Percentiles rank a stretch among this genome's conserved stretches.
phyloP scores from a whole-genome alignment of 139 green algal genomes.

The Choricystis sp. region DNA sequence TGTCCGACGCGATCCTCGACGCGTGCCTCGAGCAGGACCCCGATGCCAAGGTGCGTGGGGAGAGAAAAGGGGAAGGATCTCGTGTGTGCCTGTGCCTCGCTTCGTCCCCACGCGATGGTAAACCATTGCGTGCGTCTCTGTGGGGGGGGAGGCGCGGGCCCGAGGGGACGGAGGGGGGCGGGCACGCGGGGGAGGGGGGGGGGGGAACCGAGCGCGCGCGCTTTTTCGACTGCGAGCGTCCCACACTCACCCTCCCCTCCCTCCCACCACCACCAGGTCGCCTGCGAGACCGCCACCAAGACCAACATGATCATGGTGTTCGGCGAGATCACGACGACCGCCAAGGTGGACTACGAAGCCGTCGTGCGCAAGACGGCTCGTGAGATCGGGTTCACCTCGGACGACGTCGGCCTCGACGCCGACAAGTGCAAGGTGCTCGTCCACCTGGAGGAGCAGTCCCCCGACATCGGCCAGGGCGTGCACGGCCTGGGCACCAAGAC shows the following conservation, averaged over 20 bases:
- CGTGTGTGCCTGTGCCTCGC: too few relatives aligned
- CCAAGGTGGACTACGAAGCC: slow-evolving; percentile 97
- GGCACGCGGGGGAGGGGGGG: too few relatives aligned
- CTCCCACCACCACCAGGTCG: slow-evolving; percentile 34
- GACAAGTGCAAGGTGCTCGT: slow-evolving; percentile 97
- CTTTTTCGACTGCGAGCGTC: too few relatives aligned
- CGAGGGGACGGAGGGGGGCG: too few relatives aligned
- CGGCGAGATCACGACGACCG: slow-evolving; percentile 98
- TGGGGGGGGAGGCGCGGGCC: too few relatives aligned
- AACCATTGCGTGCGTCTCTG: too few relatives aligned
- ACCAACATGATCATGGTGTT: slow-evolving; percentile 99
- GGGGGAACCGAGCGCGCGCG: too few relatives aligned
- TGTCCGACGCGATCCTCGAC: slow-evolving; percentile 96
- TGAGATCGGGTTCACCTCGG: slow-evolving; percentile 88
- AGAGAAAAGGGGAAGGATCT: too few relatives aligned
- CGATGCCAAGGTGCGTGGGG: slow-evolving; percentile 69
- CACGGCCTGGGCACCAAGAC: slow-evolving; percentile 98
- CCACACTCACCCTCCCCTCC: too few relatives aligned
- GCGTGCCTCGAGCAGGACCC: slow-evolving; percentile 93
- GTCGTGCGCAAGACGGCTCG: slow-evolving; percentile 48
- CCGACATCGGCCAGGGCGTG: slow-evolving; percentile 97
- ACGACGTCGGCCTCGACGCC: slow-evolving; percentile 84
- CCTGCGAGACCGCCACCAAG: slow-evolving; percentile 97
- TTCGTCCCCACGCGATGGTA: too few relatives aligned
- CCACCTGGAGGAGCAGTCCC: slow-evolving; percentile 95